Percentiles rank a stretch among this genome's conserved stretches.
Conservation (phyloP, 768 basidiomycete genomes). For the Rhodotorula paludigena region DNA sequence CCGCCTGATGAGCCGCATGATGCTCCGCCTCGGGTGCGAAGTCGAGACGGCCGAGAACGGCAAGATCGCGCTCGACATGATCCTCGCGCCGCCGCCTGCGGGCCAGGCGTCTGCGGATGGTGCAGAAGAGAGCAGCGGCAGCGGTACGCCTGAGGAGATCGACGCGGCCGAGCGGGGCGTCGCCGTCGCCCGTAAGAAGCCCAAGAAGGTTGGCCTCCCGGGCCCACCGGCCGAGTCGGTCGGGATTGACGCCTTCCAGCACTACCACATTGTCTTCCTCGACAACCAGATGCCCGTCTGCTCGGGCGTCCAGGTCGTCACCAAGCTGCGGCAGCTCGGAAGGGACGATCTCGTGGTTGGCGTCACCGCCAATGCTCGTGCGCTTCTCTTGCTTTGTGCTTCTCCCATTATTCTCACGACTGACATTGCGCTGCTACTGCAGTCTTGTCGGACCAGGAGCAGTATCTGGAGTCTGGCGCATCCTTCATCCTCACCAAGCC, state of each 20-base stretch:
- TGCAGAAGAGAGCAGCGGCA: neutral
- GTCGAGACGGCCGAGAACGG: slow-evolving; percentile 84
- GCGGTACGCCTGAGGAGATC: too few relatives aligned
- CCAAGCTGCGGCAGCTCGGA: slow-evolving; percentile 61
- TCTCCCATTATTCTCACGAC: too few relatives aligned
- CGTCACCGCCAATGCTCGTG: slow-evolving; percentile 53
- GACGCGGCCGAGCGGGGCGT: neutral
- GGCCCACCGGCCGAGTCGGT: slow-evolving; percentile 13
- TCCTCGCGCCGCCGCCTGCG: slow-evolving; percentile 51
- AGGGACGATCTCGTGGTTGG: slow-evolving; percentile 70
- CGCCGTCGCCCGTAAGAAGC: slow-evolving; percentile 1
- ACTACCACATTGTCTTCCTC: slow-evolving; percentile 55
- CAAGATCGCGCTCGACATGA: slow-evolving; percentile 66
- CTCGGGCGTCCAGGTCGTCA: slow-evolving; percentile 66
- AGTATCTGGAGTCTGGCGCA: slow-evolving; percentile 43
- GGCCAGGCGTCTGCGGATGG: neutral
- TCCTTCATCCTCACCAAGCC: slow-evolving; percentile 44
- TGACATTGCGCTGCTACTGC: neutral
- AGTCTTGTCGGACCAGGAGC: slow-evolving; percentile 37
- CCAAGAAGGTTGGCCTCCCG: slow-evolving; percentile 10
- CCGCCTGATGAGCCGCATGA: slow-evolving; percentile 70
- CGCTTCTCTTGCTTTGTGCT: neutral
- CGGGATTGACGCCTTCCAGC: slow-evolving; percentile 23
- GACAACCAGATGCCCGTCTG: slow-evolving; percentile 58
- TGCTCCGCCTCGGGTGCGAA: slow-evolving; percentile 69